These are phyloP conservation scores for Striga hermonthica DNA, from an alignment of 305 asterid genomes.

Conservation along the genomic window DNA sequence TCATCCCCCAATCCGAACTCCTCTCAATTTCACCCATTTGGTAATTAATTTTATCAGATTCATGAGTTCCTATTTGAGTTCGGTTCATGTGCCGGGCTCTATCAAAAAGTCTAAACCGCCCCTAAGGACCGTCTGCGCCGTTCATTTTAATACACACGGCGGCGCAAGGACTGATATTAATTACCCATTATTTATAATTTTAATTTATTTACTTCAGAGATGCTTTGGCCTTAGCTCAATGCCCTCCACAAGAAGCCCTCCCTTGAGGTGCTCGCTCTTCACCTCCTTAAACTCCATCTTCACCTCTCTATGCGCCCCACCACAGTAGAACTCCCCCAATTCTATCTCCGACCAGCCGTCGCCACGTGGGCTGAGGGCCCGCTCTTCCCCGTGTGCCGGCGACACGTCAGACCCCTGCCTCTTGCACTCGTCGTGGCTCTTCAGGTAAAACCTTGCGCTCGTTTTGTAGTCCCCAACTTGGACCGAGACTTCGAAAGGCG, in stretches of 20 bases:
- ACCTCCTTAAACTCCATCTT: conserved; percentile 47
- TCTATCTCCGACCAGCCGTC: conserved; percentile 69
- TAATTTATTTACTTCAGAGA: too few relatives aligned
- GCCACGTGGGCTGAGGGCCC: conserved; percentile 30
- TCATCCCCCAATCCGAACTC: too few relatives aligned
- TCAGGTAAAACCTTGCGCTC: conserved; percentile 33
- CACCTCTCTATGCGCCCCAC: conserved; percentile 41
- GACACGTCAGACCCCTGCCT: not conserved
- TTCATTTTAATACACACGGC: too few relatives aligned
- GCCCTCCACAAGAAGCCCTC: conserved; percentile 58
- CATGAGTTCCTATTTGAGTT: too few relatives aligned
- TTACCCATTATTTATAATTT: too few relatives aligned
- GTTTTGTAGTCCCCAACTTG: conserved; percentile 38
- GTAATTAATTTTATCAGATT: too few relatives aligned
- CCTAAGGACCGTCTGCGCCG: too few relatives aligned
- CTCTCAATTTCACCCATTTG: too few relatives aligned
- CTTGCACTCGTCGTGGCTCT: conserved; percentile 1
- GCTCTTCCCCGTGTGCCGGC: conserved; percentile 24
- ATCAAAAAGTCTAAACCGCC: too few relatives aligned
- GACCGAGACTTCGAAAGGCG: conserved; percentile 43
- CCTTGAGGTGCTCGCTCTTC: conserved; percentile 54
- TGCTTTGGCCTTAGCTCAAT: conserved; percentile 57
- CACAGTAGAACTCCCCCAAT: conserved; percentile 52
- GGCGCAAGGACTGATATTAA: too few relatives aligned
- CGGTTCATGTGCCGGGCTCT: too few relatives aligned